These are phyloP conservation scores for Ganoderma resinaceum DNA, from an alignment of 1,284 basidiomycete species.

Conservation along the genomic window DNA sequence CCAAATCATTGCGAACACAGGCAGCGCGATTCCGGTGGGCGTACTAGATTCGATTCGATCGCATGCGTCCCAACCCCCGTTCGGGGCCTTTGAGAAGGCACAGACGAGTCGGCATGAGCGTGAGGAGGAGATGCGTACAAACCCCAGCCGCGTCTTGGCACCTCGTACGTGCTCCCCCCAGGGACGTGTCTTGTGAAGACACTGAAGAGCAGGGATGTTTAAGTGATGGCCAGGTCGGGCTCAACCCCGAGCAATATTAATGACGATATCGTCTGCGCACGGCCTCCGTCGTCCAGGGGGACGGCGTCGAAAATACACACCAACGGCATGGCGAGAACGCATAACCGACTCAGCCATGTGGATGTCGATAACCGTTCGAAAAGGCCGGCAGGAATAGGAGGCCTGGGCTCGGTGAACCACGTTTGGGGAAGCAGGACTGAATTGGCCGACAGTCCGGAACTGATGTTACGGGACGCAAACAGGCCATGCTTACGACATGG, in stretches of 20 bases:
- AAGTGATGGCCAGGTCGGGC: not conserved
- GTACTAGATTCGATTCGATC: constrained; percentile 27
- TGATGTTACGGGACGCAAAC: constrained; percentile 23
- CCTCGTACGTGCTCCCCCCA: constrained; percentile 12
- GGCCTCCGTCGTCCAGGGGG: not conserved
- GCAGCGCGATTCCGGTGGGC: constrained; percentile 10
- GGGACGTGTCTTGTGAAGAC: constrained; percentile 19
- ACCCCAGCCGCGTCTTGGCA: constrained; percentile 14
- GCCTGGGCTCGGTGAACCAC: constrained; percentile 22
- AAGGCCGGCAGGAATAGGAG: not conserved
- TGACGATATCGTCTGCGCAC: not conserved
- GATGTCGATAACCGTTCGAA: not conserved
- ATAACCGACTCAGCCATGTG: not conserved
- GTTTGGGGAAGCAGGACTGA: constrained; percentile 12
- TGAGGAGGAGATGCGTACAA: not conserved
- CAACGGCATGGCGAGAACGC: not conserved
- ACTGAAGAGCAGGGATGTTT: constrained; percentile 17
- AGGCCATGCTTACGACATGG: constrained; percentile 25
- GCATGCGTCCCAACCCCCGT: constrained; percentile 19
- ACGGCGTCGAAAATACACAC: not conserved
- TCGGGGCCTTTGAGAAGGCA: constrained; percentile 28
- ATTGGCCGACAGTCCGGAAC: constrained; percentile 5
- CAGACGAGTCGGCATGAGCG: constrained; percentile 2
- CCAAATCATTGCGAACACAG: constrained; percentile 8
- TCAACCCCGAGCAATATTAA: not conserved